Evolutionary conservation across 2,329 filamentous ascomycete genomes (phyloP), one percentile per base, ranked within the genome.

Genomic region (Xylariaceae sp.): DNA sequence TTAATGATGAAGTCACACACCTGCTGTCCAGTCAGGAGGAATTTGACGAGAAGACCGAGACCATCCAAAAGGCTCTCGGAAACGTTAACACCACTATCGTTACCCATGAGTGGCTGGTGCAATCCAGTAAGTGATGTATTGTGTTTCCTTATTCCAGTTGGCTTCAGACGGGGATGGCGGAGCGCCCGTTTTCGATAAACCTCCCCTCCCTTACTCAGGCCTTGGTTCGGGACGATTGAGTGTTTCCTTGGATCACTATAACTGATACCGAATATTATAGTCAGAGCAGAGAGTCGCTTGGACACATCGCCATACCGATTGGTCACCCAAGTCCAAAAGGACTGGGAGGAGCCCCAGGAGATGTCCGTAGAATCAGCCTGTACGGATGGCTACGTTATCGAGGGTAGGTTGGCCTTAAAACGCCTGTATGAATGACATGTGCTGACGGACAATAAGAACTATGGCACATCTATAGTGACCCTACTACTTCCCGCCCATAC

Each of bases 1-100:
- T 89, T 19, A 75, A 74, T 30, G 67, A 74, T 0, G 64, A 73
- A 0, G 81, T 86, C 7, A 95, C 90, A 0, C 90, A 95, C 70
- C 72, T 96, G 0, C 76, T 96, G 27, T 81, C 83, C 51, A 83
- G 81, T 0, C 73, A 79, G 48, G 76, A 83, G 35, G 80, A 85
- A 12, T 91, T 83, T 69, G 77, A 79, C 58, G 70, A 74, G 26
- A 69, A 59, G 32, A 64, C 67, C 5, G 64, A 74, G 1, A 67
- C 69, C 72, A 74, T 80, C 50, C 72, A 68, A 27, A 74, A 71
- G n/a, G 75, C 71, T 0, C 65, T 76, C 6, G 67, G 65, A 47
- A 62, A 64, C 6, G 70, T 69, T 39, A 70, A 68, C 31, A 54
- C 47, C 26, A 48, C 74, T 19, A 69, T 83, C 12, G 72, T 83